These are phyloP conservation scores for Trichophyton verrucosum DNA, from an alignment of 2,329 filamentous ascomycete species.

Conservation along the genomic window DNA sequence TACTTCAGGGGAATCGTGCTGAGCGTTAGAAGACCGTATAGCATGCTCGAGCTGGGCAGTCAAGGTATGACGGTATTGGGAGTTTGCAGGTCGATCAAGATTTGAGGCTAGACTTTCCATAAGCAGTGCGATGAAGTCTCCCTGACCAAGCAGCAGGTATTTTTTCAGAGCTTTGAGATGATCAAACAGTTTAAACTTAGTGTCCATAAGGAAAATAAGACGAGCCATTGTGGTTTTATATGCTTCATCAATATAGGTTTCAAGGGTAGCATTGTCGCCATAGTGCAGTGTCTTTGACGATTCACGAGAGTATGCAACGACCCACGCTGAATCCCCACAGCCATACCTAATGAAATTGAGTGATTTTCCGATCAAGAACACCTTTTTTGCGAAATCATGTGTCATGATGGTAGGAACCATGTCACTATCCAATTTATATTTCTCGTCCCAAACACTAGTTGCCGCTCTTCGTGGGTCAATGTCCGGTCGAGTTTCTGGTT, in stretches of 20 bases:
- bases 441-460: conserved; percentile 94
- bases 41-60: conserved; percentile 97
- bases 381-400: conserved; percentile 84
- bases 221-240: conserved; percentile 98
- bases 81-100: conserved; percentile 87
- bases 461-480: conserved; percentile 42
- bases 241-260: conserved; percentile 88
- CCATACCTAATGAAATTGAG: conserved; percentile 96
- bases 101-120: conserved; percentile 95
- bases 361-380: conserved; percentile 94
- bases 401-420: conserved; percentile 94
- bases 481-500: conserved; percentile 52
- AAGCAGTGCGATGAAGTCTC: conserved; percentile 89
- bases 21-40: conserved; percentile 91
- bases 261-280: conserved; percentile 81
- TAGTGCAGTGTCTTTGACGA: conserved; percentile 86
- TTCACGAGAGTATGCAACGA: conserved; percentile 85
- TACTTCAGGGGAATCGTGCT: conserved; percentile 87
- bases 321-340: conserved; percentile 87
- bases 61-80: conserved; percentile 89
- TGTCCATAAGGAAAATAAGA: conserved; percentile 82
- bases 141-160: conserved; percentile 86
- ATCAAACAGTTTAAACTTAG: conserved; percentile 88
- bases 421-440: conserved; percentile 70
- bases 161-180: conserved; percentile 86